Evolutionary conservation across 352 stramenopile species (phyloP).

Genomic region (Pythium periplocum): DNA sequence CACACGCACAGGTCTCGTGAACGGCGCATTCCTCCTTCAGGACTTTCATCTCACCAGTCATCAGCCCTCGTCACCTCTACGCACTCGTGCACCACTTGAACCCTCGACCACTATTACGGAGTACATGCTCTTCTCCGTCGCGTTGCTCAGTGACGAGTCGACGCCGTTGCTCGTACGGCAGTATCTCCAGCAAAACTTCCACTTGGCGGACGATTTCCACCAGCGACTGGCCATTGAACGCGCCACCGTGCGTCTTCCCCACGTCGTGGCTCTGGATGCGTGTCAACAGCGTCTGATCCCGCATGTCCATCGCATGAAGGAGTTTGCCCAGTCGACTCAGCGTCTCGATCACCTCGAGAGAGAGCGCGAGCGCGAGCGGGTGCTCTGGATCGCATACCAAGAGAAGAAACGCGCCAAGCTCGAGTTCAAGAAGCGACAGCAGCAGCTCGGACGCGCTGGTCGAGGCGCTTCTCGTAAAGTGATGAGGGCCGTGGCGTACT

Average conservation of each 20-base stretch:
- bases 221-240: constrained; percentile 18
- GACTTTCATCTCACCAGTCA: constrained; percentile 52
- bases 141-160: constrained; percentile 44
- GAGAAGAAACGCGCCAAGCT: constrained; percentile 47
- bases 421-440: constrained; percentile 32
- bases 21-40: constrained; percentile 56
- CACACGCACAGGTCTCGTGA: constrained; percentile 52
- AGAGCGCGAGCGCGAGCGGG: constrained; percentile 41
- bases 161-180: constrained; percentile 57
- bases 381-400: constrained; percentile 42
- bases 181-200: constrained; percentile 74
- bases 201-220: constrained; percentile 25
- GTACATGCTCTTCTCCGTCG: constrained; percentile 68
- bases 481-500: constrained; percentile 48
- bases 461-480: constrained; percentile 40
- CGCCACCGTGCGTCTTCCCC: constrained; percentile 28
- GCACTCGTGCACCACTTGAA: background rate
- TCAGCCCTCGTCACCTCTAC: constrained; percentile 3
- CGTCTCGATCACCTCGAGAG: constrained; percentile 36
- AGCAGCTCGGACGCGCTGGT: constrained; percentile 23
- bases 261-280: constrained; percentile 34
- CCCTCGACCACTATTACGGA: constrained; percentile 16
- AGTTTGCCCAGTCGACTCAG: constrained; percentile 32
- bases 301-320: constrained; percentile 52
- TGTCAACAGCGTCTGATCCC: constrained; percentile 54